These are phyloP conservation scores for Tricholoma bakamatsutake DNA, from an alignment of 768 basidiomycete genomes.

Conservation along the genomic window DNA sequence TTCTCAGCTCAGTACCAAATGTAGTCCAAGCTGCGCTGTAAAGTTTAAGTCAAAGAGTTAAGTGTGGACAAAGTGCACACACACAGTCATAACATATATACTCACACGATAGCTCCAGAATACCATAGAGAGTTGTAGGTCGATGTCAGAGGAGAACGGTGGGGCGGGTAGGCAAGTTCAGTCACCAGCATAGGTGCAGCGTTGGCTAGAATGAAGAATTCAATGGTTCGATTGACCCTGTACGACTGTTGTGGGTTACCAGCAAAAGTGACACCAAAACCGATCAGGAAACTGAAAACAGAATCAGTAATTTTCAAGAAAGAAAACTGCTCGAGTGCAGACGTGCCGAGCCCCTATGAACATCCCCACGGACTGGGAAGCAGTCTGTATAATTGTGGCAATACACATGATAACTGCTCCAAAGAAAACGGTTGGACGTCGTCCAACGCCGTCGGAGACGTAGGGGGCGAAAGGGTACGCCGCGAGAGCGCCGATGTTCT, in stretches of 20 bases:
- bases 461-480: slow-evolving; percentile 70
- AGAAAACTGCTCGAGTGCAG: not conserved
- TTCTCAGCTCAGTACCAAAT: slow-evolving; percentile 66
- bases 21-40: slow-evolving; percentile 76
- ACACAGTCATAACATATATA: slow-evolving; percentile 8
- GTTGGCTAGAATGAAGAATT: slow-evolving; percentile 35
- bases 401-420: slow-evolving; percentile 69
- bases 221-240: slow-evolving; percentile 7
- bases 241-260: slow-evolving; percentile 25
- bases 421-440: slow-evolving; percentile 57
- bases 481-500: slow-evolving; percentile 68
- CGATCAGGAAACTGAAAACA: slow-evolving; percentile 52
- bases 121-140: slow-evolving; percentile 86
- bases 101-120: slow-evolving; percentile 71
- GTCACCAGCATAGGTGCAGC: slow-evolving; percentile 82
- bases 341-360: slow-evolving; percentile 72
- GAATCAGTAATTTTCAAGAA: not conserved
- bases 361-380: slow-evolving; percentile 67
- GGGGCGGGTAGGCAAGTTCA: slow-evolving; percentile 79
- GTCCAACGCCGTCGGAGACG: slow-evolving; percentile 66
- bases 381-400: slow-evolving; percentile 64
- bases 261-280: slow-evolving; percentile 72
- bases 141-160: slow-evolving; percentile 75
- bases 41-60: not conserved
- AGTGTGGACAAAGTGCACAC: not conserved